phyloP scores from a whole-genome alignment of 768 basidiomycete genomes.

The Ramaria rubella region DNA sequence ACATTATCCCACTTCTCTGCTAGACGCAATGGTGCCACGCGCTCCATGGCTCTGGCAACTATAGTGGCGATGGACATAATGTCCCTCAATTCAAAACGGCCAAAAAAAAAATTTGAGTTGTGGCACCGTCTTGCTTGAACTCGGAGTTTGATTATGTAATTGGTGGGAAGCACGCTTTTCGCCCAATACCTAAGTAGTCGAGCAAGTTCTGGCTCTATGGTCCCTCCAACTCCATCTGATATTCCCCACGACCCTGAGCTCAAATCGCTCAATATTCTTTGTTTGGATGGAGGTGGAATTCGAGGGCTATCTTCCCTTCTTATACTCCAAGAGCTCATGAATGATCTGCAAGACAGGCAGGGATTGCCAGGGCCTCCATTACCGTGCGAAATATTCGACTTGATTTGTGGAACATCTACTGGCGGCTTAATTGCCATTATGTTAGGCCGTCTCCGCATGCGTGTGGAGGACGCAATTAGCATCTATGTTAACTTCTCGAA shows the following conservation, averaged over 20 bases:
- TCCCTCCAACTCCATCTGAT: neutral
- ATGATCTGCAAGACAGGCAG: neutral
- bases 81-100: neutral
- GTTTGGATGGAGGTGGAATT: neutral
- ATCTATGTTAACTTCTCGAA: neutral
- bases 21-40: constrained; percentile 77
- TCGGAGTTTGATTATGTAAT: too few relatives aligned
- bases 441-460: neutral
- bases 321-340: neutral
- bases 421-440: neutral
- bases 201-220: too few relatives aligned
- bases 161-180: too few relatives aligned
- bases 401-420: neutral
- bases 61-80: constrained; percentile 37
- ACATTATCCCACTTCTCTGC: constrained; percentile 97
- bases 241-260: neutral
- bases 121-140: too few relatives aligned
- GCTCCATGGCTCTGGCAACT: constrained; percentile 65
- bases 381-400: neutral
- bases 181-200: too few relatives aligned
- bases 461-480: neutral
- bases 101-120: neutral
- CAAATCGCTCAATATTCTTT: neutral
- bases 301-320: neutral
- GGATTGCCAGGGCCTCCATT: neutral